Evolutionary conservation across 2,329 filamentous ascomycete genomes (phyloP).

Genomic region (Raffaelea arxii): DNA sequence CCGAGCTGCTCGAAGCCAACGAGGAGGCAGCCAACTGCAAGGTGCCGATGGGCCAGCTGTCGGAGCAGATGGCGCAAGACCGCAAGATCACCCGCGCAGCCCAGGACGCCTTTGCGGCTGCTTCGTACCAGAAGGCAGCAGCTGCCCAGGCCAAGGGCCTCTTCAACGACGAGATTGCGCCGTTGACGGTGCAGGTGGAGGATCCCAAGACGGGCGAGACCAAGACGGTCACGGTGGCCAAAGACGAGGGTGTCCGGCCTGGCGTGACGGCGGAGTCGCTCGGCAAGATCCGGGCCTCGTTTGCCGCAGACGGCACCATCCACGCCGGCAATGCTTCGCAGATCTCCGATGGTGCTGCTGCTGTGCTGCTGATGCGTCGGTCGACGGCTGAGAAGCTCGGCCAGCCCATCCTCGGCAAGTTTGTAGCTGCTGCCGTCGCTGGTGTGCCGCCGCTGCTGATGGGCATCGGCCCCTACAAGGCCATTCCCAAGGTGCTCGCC

Average conservation of each 20-base stretch:
- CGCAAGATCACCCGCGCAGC: slow-evolving; percentile 58
- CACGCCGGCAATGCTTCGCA: slow-evolving; percentile 95
- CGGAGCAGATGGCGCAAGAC: slow-evolving; percentile 90
- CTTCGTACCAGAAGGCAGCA: slow-evolving; percentile 81
- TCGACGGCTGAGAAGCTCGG: slow-evolving; percentile 80
- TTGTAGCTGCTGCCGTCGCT: slow-evolving; percentile 72
- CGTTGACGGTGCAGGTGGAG: slow-evolving; percentile 76
- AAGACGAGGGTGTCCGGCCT: slow-evolving; percentile 78
- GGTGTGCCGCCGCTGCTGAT: slow-evolving; percentile 90
- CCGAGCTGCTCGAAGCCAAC: slow-evolving; percentile 73
- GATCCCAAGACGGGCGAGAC: slow-evolving; percentile 85
- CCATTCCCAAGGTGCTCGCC: slow-evolving; percentile 83
- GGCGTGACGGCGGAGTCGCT: slow-evolving; percentile 82
- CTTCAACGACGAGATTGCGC: slow-evolving; percentile 85
- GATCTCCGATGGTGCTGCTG: slow-evolving; percentile 91
- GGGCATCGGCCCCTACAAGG: slow-evolving; percentile 92
- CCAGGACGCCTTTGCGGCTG: slow-evolving; percentile 92
- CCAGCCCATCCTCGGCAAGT: slow-evolving; percentile 87
- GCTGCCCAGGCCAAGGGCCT: slow-evolving; percentile 81
- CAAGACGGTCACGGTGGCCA: slow-evolving; percentile 70
- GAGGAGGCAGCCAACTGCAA: slow-evolving; percentile 88
- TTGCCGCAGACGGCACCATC: slow-evolving; percentile 79
- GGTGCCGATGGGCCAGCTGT: slow-evolving; percentile 90
- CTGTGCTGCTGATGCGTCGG: slow-evolving; percentile 91
- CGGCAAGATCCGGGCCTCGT: slow-evolving; percentile 83